These are phyloP conservation scores for Acer negundo DNA, from an alignment of 345 rosid species.

Conservation along the genomic window DNA sequence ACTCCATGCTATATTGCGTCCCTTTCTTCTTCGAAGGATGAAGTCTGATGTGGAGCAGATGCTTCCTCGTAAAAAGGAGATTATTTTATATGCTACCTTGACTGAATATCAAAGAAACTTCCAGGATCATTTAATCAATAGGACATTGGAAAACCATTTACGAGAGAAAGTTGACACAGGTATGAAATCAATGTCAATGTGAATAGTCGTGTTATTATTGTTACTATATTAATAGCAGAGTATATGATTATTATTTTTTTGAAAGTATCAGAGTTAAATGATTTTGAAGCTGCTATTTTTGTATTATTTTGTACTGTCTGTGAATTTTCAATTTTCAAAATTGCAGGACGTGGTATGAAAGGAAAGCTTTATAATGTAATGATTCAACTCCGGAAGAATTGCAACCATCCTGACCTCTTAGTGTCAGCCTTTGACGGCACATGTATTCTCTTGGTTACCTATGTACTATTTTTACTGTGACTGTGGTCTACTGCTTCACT, in stretches of 20 bases:
- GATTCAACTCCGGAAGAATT: constrained; percentile 90
- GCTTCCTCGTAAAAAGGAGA: constrained; percentile 95
- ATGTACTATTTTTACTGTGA: background rate
- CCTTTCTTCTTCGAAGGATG: constrained; percentile 94
- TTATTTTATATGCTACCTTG: constrained; percentile 83
- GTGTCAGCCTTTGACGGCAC: constrained; percentile 69
- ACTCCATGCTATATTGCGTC: constrained; percentile 92
- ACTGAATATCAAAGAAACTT: constrained; percentile 80
- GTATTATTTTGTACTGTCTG: background rate
- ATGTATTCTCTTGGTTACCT: constrained; percentile 42
- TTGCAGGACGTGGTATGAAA: constrained; percentile 57
- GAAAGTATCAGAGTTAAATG: background rate
- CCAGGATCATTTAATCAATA: constrained; percentile 83
- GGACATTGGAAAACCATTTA: constrained; percentile 67
- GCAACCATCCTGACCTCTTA: constrained; percentile 97
- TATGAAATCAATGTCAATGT: constrained; percentile 21
- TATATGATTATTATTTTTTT: background rate
- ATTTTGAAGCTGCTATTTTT: background rate
- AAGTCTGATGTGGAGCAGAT: constrained; percentile 87
- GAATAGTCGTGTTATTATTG: background rate
- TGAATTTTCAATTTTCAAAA: constrained; percentile 8
- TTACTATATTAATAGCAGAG: background rate
- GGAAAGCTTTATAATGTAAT: constrained; percentile 77
- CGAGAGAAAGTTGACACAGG: constrained; percentile 48
- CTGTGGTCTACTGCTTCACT: constrained; percentile 6